Base-by-base conservation (phyloP, 768 basidiomycete species). In the Phanerodontia chrysosporium region DNA sequence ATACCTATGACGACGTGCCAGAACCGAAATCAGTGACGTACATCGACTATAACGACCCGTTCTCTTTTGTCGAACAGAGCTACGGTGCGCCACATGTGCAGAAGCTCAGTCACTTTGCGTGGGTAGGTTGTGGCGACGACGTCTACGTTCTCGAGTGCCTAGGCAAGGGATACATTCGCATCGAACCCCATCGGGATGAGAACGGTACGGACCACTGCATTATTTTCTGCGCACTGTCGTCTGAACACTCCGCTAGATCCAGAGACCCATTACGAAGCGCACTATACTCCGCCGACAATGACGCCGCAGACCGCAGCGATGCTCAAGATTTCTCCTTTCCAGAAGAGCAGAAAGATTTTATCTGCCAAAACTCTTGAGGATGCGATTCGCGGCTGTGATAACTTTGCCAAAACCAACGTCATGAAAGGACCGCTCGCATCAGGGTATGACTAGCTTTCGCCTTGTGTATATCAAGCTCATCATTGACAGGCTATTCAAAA, bases 121-220 rank as follows among this genome's bases (percentile, higher is more conserved):
- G 94, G 94, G 87, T 96, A 8, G 83, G 83, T 2, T 92, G 90
- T 65, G 90, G 92, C 7, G 75, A 77, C 3, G 79, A 84, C 35
- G 70, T 83, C 16, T 90, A 87, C 69, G 81, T 95, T 8, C 76
- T 95, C 1, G 89, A 92, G 66, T 85, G 86, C 61, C 70, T 90
- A n/a, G 83, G 82, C 13, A 81, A 79, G 61, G 91, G 92, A 1
- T 78, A 80, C 64, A 74, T 94, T 51, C 83, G 85, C 44, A 76
- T 94, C 14, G 82, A 85, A 58, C 80, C 76, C 3, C 65, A 69
- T 1, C 55, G 72, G 51, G 75, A 67, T 53, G 69, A 73, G 24
- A 28, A 48, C 46, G 24, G 22, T 48, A 18, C 18, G 22, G 5
- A 48, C 22, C 24, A 18, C 5, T 48, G 6, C 9, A 24, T 25